Percentiles rank a stretch among this genome's conserved stretches.
Evolutionary conservation across 371 early-diverging fungal species (phyloP).

Genomic region (Mucor sp.): DNA sequence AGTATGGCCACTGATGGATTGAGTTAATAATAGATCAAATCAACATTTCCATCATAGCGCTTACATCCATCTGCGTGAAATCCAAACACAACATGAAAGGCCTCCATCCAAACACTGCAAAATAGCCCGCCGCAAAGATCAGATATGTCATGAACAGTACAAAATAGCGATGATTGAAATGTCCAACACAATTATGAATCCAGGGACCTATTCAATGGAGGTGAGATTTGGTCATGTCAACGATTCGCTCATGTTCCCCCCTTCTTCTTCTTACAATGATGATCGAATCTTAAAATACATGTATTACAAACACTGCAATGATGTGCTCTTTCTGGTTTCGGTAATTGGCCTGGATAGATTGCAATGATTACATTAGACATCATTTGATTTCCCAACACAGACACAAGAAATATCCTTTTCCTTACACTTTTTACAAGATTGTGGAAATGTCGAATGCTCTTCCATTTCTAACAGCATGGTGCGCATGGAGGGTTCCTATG

Average conservation of each 20-base stretch:
- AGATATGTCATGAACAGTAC: slow-evolving; percentile 76
- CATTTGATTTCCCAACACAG: neutral
- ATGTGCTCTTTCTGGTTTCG: slow-evolving; percentile 90
- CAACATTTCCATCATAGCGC: slow-evolving; percentile 1
- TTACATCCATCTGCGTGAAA: slow-evolving; percentile 46
- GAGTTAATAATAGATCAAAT: neutral
- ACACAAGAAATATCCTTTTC: neutral
- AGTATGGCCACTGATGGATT: slow-evolving; percentile 59
- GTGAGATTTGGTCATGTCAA: neutral
- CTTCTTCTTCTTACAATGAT: slow-evolving; percentile 54
- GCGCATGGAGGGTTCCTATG: slow-evolving; percentile 28
- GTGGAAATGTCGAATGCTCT: slow-evolving; percentile 47
- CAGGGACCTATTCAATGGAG: slow-evolving; percentile 53
- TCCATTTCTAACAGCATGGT: slow-evolving; percentile 51
- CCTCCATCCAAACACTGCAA: slow-evolving; percentile 57
- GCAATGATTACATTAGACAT: neutral
- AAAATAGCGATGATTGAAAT: slow-evolving; percentile 83
- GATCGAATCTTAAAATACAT: slow-evolving; percentile 79
- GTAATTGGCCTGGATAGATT: slow-evolving; percentile 50
- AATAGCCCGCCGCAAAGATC: slow-evolving; percentile 64
- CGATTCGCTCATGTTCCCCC: neutral
- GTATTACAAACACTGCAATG: slow-evolving; percentile 89
- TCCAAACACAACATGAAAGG: slow-evolving; percentile 61
- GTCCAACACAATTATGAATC: slow-evolving; percentile 85
- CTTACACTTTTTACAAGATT: slow-evolving; percentile 57